phyloP scores from a whole-genome alignment of 1,139 yeast genomes.

The Meyerozyma elateridarum region DNA sequence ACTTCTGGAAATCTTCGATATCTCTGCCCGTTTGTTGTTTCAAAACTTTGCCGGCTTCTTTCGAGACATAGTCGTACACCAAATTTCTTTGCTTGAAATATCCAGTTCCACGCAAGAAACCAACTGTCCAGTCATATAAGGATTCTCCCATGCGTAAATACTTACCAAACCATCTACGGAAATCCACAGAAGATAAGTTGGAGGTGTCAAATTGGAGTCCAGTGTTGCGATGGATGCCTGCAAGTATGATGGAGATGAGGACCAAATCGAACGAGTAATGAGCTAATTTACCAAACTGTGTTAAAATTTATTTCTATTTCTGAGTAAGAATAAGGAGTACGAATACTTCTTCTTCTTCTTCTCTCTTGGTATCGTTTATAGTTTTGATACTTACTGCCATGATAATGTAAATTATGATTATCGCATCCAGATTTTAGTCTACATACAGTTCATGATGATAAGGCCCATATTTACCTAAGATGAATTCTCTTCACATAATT shows the following conservation, averaged over 20 bases:
- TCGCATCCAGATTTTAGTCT: too few relatives aligned
- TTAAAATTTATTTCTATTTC: too few relatives aligned
- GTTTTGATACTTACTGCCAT: too few relatives aligned
- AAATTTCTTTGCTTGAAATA: constrained; percentile 42
- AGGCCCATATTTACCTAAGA: too few relatives aligned
- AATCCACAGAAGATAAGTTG: constrained; percentile 45
- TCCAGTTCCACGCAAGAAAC: constrained; percentile 35
- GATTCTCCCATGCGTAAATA: constrained; percentile 53
- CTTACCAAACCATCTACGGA: constrained; percentile 48
- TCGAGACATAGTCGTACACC: constrained; percentile 32
- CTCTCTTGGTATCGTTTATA: too few relatives aligned
- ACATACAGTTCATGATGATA: too few relatives aligned
- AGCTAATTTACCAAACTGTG: constrained; percentile 45
- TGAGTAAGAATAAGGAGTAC: too few relatives aligned
- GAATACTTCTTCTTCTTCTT: too few relatives aligned
- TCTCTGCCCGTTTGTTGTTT: constrained; percentile 27
- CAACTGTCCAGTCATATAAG: constrained; percentile 43
- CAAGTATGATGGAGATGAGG: constrained; percentile 56
- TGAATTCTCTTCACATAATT: constrained; percentile 42
- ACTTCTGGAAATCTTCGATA: constrained; percentile 19
- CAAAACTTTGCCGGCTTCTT: constrained; percentile 24
- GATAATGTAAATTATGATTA: too few relatives aligned
- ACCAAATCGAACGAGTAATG: constrained; percentile 59
- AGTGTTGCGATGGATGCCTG: constrained; percentile 62
- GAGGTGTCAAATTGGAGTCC: constrained; percentile 50